Evolutionary conservation across 129 eudicot genomes (phyloP).

Genomic region (Heracleum sosnowskyi): DNA sequence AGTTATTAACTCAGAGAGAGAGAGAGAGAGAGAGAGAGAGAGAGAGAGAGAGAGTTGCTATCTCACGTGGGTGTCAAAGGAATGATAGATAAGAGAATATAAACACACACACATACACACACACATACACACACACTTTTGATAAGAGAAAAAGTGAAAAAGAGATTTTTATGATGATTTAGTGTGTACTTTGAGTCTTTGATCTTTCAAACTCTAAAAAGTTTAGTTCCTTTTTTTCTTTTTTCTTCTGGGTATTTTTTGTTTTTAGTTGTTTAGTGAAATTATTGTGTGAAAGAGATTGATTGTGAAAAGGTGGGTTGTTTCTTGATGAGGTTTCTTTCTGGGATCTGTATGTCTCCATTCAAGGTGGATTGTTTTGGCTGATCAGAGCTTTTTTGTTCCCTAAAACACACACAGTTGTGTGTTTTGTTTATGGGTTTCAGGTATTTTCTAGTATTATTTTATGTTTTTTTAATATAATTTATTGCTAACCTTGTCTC

Average conservation of each 20-base stretch:
- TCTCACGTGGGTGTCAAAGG: slow-evolving; percentile 72
- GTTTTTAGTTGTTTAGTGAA: not conserved
- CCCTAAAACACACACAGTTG: slow-evolving; percentile 52
- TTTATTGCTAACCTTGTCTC: slow-evolving; percentile 4
- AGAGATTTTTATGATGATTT: slow-evolving; percentile 5
- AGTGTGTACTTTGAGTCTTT: slow-evolving; percentile 8
- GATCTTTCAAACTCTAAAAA: slow-evolving; percentile 17
- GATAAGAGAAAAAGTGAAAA: slow-evolving; percentile 11
- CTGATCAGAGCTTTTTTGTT: slow-evolving; percentile 46
- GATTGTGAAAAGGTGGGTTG: slow-evolving; percentile 11
- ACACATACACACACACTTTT: slow-evolving; percentile 3
- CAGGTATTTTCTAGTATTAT: slow-evolving; percentile 41
- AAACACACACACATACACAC: slow-evolving; percentile 2
- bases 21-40: slow-evolving; percentile 14
- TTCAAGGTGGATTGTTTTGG: slow-evolving; percentile 24
- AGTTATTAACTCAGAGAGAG: slow-evolving; percentile 5
- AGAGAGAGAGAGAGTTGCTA: slow-evolving; percentile 12
- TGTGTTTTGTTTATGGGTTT: slow-evolving; percentile 38
- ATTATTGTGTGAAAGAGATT: slow-evolving; percentile 2
- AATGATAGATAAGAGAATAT: slow-evolving; percentile 23
- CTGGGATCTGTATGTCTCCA: slow-evolving; percentile 42
- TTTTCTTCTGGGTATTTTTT: not conserved
- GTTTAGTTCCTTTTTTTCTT: not conserved
- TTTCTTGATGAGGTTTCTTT: slow-evolving; percentile 15
- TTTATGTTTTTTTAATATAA: not conserved